Conservation (phyloP, 257 asterid genomes). For the Nicotiana benthamiana region DNA sequence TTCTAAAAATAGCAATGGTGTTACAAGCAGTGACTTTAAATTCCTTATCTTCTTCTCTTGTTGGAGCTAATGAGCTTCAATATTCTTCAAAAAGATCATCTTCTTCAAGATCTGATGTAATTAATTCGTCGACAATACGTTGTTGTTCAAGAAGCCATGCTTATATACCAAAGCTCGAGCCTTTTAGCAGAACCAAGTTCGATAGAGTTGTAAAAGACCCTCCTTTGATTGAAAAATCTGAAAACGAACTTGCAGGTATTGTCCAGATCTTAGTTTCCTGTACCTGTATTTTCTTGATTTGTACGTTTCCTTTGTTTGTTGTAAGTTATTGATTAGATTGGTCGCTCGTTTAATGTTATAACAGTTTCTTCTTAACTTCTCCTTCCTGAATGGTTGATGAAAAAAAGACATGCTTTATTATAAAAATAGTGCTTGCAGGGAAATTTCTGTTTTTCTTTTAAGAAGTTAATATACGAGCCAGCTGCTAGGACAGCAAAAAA, state of each 20-base stretch:
- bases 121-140: constrained; percentile 20
- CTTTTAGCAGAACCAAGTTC: constrained; percentile 73
- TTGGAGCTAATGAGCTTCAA: constrained; percentile 21
- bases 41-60: constrained; percentile 21
- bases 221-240: constrained; percentile 75
- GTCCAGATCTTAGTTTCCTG: not conserved
- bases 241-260: constrained; percentile 69
- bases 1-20: constrained; percentile 23
- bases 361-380: not conserved
- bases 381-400: not conserved
- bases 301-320: not conserved
- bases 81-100: constrained; percentile 14
- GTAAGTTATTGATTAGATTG: not conserved
- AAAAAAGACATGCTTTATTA: not conserved
- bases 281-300: not conserved
- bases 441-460: too few relatives aligned
- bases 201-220: constrained; percentile 69
- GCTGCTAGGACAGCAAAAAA: too few relatives aligned
- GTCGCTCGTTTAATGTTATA: not conserved
- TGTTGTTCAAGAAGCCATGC: constrained; percentile 49
- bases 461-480: too few relatives aligned
- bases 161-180: constrained; percentile 72
- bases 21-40: constrained; percentile 31
- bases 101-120: constrained; percentile 11
- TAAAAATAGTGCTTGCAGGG: not conserved